Evolutionary conservation across 2,329 filamentous ascomycete genomes (phyloP), one percentile per base, ranked within the genome.

Genomic region (Clarireedia paspali): DNA sequence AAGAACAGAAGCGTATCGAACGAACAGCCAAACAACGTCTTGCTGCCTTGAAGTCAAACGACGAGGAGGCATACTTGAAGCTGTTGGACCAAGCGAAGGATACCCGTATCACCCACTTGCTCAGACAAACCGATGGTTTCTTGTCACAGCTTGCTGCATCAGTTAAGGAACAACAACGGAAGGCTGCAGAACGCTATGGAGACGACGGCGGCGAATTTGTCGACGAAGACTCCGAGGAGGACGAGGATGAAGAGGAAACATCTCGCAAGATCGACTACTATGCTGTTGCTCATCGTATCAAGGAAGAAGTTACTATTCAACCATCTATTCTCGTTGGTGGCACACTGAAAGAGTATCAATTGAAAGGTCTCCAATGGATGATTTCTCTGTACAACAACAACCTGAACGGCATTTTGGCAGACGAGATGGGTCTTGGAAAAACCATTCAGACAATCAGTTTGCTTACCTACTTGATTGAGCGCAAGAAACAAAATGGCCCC

Each of bases 331-430:
- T 99, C 59, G 90, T 97, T 60, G 94, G 94, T 70, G 94, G 94
- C 68, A 88, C 78, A 10, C 78, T 99, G 63, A 99, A 99, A 73
- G 94, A 99, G 71, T 99, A 99, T 73, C 94, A 99, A 74, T 64
- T 99, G 73, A 97, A 96, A 83, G 94, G 94, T 80, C 77, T 99
- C 48, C 92, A 99, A 72, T 99, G 94, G 94, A 99, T 99, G 94
- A 86, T 99, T 59, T 99, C 94, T 14, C 80, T 99, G 14, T 99
- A 97, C 81, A 99, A 99, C 84, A 99, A 99, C 78, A 99, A 96
- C 73, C 82, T 99, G 63, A 99, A 99, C 71, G 94, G 94, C 81
- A 97, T 99, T 63, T 78, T 99, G 66, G 94, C 94, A 57, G 94
- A 99, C 68, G 94, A 99, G 74, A 99, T 99, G 94, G 94, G 94